Percentiles rank a stretch among this genome's conserved stretches.
phyloP scores from a whole-genome alignment of 768 basidiomycete genomes.

The Xerocomus brunneocitrinus region DNA sequence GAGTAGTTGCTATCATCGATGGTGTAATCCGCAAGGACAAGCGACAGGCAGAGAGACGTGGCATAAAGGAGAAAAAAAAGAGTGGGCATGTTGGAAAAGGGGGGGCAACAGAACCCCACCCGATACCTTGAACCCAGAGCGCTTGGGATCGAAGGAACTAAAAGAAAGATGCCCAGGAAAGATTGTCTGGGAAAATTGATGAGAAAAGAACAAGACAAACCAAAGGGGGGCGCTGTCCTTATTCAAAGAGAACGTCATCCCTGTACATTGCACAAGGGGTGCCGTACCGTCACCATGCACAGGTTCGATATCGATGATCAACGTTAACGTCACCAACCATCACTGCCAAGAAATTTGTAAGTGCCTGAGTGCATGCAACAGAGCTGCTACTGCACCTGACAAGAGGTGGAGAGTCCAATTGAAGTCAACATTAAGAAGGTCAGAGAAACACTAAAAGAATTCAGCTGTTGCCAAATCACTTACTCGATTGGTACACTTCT shows the following conservation, averaged over 20 bases:
- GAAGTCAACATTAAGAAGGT: too few species aligned
- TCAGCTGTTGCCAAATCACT: background rate
- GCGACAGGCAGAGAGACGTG: background rate
- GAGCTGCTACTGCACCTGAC: too few species aligned
- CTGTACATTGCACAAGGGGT: background rate
- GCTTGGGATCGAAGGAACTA: background rate
- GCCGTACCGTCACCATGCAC: background rate
- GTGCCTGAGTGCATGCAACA: too few species aligned
- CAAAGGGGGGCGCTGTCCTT: background rate
- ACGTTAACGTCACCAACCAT: too few species aligned
- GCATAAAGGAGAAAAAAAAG: background rate
- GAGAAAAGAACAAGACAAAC: background rate
- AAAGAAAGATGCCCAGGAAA: background rate
- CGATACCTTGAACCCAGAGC: background rate
- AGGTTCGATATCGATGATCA: background rate
- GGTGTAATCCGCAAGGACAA: constrained; percentile 22
- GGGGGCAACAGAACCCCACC: background rate
- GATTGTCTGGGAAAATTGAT: background rate
- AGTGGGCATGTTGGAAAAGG: background rate
- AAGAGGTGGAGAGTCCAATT: too few species aligned
- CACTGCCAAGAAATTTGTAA: too few species aligned
- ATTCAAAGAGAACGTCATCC: background rate
- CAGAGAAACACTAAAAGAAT: too few species aligned
- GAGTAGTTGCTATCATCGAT: constrained; percentile 28
- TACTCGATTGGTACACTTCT: background rate